Base-by-base conservation (phyloP, 2,329 filamentous ascomycete species). In the Fusarium concolor region DNA sequence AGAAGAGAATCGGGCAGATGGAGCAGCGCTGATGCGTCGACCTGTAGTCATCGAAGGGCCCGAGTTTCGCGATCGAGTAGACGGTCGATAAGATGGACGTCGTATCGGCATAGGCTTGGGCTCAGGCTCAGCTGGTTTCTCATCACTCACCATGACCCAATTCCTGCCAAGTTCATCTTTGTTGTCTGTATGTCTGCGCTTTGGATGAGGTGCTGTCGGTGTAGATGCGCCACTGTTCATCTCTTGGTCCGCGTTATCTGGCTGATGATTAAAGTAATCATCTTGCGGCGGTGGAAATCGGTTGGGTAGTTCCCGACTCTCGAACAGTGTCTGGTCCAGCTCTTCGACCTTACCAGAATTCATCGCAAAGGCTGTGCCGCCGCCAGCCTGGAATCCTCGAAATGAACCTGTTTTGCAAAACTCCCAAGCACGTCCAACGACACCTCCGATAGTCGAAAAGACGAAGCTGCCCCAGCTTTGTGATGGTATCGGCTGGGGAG, bases 341-440 rank as follows among this genome's bases (percentile, higher is more conserved):
- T 76, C 73, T 41, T 71, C 57, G 15, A 74, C 42, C n/a, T 63
- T 64, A 10, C 60, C 70, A 15, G 65, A 59, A 18, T 65, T 66
- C 70, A 92, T 80, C 9, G 86, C 81, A 74, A 94, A 97, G 26
- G 88, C 89, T 62, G 83, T 84, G 10, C 94, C 95, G 5, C 91
- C 93, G 10, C 94, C 95, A 14, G 94, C 93, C 65, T 94, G 90
- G 77, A 97, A 97, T 0, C 94, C 94, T 55, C 87, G 86, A 74
- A 97, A 96, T 0, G 91, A 87, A 10, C 86, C 88, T 0, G 82
- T 81, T 76, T 84, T 92, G 81, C 94, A 97, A 73, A 97, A 96
- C 70, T 94, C 87, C 86, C 93, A 94, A 1, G 97, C 89, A 74
- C 90, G 95, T 18, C 92, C 92, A 2, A 92, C 87, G 5, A 92